Evolutionary conservation across 495 filamentous ascomycete genomes (phyloP), one percentile per base, ranked within the genome.

Genomic region (Elasticomyces elasticus): DNA sequence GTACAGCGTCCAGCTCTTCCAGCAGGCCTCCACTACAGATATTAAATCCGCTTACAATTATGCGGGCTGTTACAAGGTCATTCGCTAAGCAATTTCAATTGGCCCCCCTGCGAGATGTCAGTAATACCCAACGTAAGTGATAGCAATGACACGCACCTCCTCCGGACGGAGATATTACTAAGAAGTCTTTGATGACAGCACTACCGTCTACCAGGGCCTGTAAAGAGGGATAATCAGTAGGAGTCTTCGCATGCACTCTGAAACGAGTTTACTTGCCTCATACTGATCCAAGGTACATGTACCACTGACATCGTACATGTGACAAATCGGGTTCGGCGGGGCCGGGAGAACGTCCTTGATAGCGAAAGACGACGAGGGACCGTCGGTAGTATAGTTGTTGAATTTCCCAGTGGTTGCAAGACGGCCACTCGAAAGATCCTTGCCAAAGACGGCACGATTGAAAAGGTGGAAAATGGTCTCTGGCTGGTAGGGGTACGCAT

Each of bases 381-480:
- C 13, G 40, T 5, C 20, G 10, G 40, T 43, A 7, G 6, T 43
- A 17, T 43, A 43, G n/a, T 43, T 17, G 40, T 22, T 35, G 5
- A 33, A 33, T 33, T 15, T 7, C 15, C 30, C 30, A 15, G 6
- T 43, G 6, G 20, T 43, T 9, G 20, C 10, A 5, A n/a, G 40
- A 43, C 40, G 12, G 7, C 68, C 68, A 0, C 66, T 68, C 9
- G 68, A 65, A 35, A 68, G 58, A 43, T 71, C 66, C 22, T 56
- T 56, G 44, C 62, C 44, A 24, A 63, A 51, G 55, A 69, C 52
- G n/a, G 63, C 64, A 13, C 68, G 65, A 28, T 58, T 56, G 54
- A 71, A 68, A 50, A 71, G 67, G 48, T 63, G 30, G 24, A 60
- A 69, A 0, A 57, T 55, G 0, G 63, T 63, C 35, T 69, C 64